A percentile compares a stretch with the other conserved stretches of the same genome.
Evolutionary conservation across 495 filamentous ascomycete genomes (phyloP).

Genomic region (Annulohypoxylon stygium): DNA sequence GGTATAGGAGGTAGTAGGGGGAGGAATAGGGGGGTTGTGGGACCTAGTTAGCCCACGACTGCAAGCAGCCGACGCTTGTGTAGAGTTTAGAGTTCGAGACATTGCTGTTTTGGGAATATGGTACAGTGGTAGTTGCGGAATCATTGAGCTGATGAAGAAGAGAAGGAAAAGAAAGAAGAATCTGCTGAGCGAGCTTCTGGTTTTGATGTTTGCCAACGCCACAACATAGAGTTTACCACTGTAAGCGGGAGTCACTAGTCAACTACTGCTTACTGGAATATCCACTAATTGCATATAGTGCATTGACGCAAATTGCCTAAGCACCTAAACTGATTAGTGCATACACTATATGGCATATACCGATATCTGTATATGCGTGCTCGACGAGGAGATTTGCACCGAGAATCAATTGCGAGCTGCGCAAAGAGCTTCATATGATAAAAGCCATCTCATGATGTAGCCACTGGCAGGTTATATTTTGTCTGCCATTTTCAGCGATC

Average conservation of each 20-base stretch:
- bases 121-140: slow-evolving; percentile 19
- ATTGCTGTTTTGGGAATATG: slow-evolving; percentile 27
- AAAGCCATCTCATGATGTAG: not conserved
- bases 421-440: not conserved
- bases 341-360: slow-evolving; percentile 9
- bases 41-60: slow-evolving; percentile 48
- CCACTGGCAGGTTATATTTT: not conserved
- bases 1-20: slow-evolving; percentile 25
- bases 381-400: slow-evolving; percentile 30
- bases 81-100: slow-evolving; percentile 22
- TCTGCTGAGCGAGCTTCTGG: not conserved
- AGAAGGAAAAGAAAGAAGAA: not conserved
- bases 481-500: not conserved
- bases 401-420: slow-evolving; percentile 12
- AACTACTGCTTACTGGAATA: not conserved
- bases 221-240: slow-evolving; percentile 12
- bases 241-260: slow-evolving; percentile 6
- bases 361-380: slow-evolving; percentile 25
- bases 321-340: slow-evolving; percentile 1
- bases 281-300: slow-evolving; percentile 2
- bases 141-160: slow-evolving; percentile 9
- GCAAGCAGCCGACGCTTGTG: slow-evolving; percentile 43
- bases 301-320: not conserved
- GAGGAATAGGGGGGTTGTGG: slow-evolving; percentile 23
- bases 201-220: slow-evolving; percentile 5